phyloP scores from a whole-genome alignment of 2,329 filamentous ascomycete genomes.

The Fusarium virguliforme region DNA sequence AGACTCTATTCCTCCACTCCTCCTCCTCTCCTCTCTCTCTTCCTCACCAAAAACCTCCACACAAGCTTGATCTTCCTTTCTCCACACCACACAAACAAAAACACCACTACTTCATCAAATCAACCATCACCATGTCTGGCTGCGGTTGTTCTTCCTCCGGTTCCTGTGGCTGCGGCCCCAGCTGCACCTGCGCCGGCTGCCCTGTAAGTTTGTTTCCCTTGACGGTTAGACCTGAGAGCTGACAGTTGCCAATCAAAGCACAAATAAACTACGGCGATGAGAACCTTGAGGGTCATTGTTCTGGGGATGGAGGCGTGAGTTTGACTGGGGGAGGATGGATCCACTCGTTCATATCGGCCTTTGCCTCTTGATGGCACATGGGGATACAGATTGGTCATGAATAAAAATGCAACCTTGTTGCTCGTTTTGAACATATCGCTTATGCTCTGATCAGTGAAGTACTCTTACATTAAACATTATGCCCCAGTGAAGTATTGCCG shows the following conservation, averaged over 20 bases:
- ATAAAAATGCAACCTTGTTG: constrained; percentile 10
- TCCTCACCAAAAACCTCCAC: constrained; percentile 18
- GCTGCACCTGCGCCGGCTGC: constrained; percentile 62
- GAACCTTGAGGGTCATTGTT: constrained; percentile 48
- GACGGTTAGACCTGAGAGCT: constrained; percentile 34
- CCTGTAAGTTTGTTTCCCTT: constrained; percentile 56
- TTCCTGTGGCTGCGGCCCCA: constrained; percentile 60
- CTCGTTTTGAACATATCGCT: not conserved
- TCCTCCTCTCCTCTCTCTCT: constrained; percentile 19
- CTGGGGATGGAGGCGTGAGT: constrained; percentile 22
- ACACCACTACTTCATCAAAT: constrained; percentile 14
- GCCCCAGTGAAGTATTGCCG: too few species aligned
- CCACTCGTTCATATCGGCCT: constrained; percentile 43
- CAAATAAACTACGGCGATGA: constrained; percentile 49
- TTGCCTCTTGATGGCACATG: not conserved
- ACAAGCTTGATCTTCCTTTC: constrained; percentile 4
- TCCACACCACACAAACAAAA: constrained; percentile 22
- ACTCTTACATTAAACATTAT: too few species aligned
- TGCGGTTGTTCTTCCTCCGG: constrained; percentile 62
- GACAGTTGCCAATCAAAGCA: constrained; percentile 50
- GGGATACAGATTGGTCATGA: constrained; percentile 22
- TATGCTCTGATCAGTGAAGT: constrained; percentile 5
- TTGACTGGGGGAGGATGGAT: constrained; percentile 37
- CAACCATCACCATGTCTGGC: constrained; percentile 58
- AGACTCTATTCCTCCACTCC: constrained; percentile 28